Evolutionary conservation across 768 basidiomycete genomes (phyloP).

Genomic region (Boletus patriciae): DNA sequence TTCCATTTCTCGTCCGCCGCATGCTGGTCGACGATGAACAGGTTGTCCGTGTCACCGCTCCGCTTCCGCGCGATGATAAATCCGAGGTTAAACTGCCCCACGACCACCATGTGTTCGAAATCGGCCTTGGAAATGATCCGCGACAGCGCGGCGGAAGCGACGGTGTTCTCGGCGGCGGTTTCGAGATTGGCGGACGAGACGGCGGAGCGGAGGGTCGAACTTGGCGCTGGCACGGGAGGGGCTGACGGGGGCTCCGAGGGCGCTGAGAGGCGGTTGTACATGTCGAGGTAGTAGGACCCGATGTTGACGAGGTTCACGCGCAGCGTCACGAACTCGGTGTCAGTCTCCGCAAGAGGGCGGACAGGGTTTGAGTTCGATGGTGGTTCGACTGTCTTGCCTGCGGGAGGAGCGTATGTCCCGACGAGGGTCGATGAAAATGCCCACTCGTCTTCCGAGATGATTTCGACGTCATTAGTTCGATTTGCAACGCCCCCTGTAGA

Average conservation of each 20-base stretch:
- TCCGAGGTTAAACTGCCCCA: constrained; percentile 95
- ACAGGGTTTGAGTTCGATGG: neutral
- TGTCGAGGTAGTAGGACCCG: constrained; percentile 22
- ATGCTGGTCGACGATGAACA: constrained; percentile 97
- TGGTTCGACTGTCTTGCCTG: constrained; percentile 11
- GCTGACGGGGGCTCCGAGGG: neutral
- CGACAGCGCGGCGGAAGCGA: constrained; percentile 66
- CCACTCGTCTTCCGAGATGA: constrained; percentile 21
- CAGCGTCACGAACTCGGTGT: constrained; percentile 15
- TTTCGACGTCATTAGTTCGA: neutral
- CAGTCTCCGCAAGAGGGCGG: neutral
- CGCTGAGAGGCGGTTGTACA: constrained; percentile 7
- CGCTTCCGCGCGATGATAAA: constrained; percentile 84
- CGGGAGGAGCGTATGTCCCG: constrained; percentile 17
- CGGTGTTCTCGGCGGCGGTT: constrained; percentile 49
- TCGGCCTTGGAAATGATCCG: constrained; percentile 86
- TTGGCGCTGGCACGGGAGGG: neutral
- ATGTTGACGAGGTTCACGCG: constrained; percentile 22
- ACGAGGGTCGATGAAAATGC: constrained; percentile 28
- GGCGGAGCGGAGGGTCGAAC: constrained; percentile 22
- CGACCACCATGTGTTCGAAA: constrained; percentile 76
- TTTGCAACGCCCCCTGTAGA: neutral
- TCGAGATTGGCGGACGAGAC: constrained; percentile 32
- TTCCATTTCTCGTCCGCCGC: constrained; percentile 99
- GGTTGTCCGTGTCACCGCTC: constrained; percentile 57